Conservation (phyloP, 495 filamentous ascomycete species). For the Tuber magnatum region DNA sequence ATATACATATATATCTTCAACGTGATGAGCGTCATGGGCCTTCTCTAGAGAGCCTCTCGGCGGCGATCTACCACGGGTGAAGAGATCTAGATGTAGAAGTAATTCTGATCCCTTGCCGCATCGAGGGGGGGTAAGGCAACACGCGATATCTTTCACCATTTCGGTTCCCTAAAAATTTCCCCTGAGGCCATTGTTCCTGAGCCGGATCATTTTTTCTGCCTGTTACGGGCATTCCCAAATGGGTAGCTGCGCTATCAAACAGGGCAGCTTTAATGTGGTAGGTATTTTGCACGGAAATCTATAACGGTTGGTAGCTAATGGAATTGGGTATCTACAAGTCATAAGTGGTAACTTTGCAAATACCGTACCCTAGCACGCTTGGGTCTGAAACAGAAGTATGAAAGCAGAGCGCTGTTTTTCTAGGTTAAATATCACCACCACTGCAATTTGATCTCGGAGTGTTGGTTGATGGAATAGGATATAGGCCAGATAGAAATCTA, state of each 20-base stretch:
- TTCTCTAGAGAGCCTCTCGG: not conserved
- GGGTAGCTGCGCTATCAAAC: not conserved
- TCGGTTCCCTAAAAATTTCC: not conserved
- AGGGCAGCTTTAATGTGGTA: not conserved
- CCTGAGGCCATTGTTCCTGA: not conserved
- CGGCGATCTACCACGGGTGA: not conserved
- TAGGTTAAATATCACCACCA: not conserved
- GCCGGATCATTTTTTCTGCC: not conserved
- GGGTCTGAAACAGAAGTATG: not conserved
- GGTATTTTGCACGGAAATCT: not conserved
- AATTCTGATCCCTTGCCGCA: not conserved
- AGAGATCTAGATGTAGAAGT: not conserved
- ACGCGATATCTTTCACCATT: not conserved
- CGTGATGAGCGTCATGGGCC: not conserved
- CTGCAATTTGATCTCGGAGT: not conserved
- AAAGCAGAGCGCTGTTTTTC: not conserved
- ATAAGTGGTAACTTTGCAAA: not conserved
- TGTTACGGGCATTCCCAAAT: not conserved
- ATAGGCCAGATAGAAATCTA: not conserved
- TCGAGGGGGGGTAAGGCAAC: not conserved
- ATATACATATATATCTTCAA: not conserved
- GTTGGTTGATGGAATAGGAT: not conserved
- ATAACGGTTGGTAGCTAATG: not conserved
- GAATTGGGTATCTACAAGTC: not conserved
- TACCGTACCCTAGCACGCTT: not conserved